Percentiles rank a stretch among this genome's conserved stretches.
Conservation (phyloP, 768 basidiomycete genomes). For the Russula sp. region DNA sequence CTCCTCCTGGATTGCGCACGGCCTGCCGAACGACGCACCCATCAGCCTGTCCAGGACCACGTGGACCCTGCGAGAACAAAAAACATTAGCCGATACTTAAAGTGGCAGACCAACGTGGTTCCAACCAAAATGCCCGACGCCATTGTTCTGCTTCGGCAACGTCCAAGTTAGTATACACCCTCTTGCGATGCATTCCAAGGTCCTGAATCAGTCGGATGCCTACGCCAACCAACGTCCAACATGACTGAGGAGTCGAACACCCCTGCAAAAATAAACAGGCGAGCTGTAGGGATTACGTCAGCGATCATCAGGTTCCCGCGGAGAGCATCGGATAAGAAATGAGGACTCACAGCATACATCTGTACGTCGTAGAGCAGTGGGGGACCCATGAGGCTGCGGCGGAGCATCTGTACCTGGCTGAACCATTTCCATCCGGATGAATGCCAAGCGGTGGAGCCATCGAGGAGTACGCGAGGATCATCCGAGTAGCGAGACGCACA, state of each 20-base stretch:
- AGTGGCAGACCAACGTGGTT: background rate
- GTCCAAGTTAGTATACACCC: conserved; percentile 40
- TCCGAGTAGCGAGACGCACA: conserved; percentile 50
- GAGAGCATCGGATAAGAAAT: conserved; percentile 27
- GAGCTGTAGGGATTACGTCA: conserved; percentile 35
- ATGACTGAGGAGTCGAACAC: conserved; percentile 47
- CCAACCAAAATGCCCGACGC: conserved; percentile 65
- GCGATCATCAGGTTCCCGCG: conserved; percentile 26
- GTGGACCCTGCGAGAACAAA: conserved; percentile 43
- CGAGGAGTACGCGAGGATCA: conserved; percentile 46
- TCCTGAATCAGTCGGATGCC: conserved; percentile 74
- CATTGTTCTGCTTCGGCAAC: conserved; percentile 66
- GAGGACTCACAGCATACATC: conserved; percentile 50
- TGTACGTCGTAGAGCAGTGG: conserved; percentile 71
- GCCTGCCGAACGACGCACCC: conserved; percentile 59
- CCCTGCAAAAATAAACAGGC: conserved; percentile 43
- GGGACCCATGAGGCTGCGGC: conserved; percentile 53
- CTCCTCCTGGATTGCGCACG: conserved; percentile 70
- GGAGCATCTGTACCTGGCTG: conserved; percentile 58
- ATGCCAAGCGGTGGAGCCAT: conserved; percentile 34
- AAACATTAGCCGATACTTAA: background rate
- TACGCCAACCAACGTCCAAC: conserved; percentile 57
- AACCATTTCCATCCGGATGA: conserved; percentile 50
- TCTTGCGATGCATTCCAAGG: conserved; percentile 65
- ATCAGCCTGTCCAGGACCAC: conserved; percentile 47